Percentiles rank a stretch among this genome's conserved stretches.
phyloP scores from a whole-genome alignment of 495 filamentous ascomycete genomes.

The Glarea lozoyensis region DNA sequence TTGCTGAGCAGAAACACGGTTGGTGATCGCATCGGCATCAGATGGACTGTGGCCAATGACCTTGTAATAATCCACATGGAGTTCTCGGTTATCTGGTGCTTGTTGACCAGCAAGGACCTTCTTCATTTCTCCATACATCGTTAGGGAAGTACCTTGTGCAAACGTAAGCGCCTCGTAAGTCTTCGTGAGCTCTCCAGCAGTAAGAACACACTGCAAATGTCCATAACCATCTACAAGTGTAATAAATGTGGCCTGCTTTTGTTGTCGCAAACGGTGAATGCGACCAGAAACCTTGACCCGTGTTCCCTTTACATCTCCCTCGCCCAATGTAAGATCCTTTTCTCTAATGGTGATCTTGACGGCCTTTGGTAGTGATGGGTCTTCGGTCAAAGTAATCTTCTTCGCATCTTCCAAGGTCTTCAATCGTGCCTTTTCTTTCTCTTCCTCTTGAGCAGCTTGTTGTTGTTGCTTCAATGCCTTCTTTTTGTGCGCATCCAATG shows the following conservation, averaged over 20 bases:
- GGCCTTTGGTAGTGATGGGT: slow-evolving; percentile 68
- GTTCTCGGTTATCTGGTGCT: slow-evolving; percentile 80
- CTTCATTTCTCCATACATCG: slow-evolving; percentile 81
- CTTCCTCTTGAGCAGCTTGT: slow-evolving; percentile 57
- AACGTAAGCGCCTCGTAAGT: slow-evolving; percentile 88
- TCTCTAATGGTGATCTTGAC: slow-evolving; percentile 64
- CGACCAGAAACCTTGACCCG: slow-evolving; percentile 78
- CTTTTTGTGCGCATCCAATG: slow-evolving; percentile 65
- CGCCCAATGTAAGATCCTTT: slow-evolving; percentile 61
- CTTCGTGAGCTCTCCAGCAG: slow-evolving; percentile 74
- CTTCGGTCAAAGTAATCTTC: slow-evolving; percentile 73
- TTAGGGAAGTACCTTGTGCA: slow-evolving; percentile 81
- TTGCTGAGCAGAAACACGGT: slow-evolving; percentile 70
- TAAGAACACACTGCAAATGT: slow-evolving; percentile 79
- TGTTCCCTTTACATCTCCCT: slow-evolving; percentile 54
- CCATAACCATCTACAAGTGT: slow-evolving; percentile 85
- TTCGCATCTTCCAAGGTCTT: slow-evolving; percentile 73
- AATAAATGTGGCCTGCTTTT: slow-evolving; percentile 85
- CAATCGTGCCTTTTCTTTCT: slow-evolving; percentile 57
- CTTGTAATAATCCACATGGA: slow-evolving; percentile 90
- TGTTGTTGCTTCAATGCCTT: slow-evolving; percentile 65
- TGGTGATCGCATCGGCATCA: slow-evolving; percentile 90
- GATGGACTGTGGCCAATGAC: slow-evolving; percentile 78
- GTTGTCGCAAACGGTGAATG: slow-evolving; percentile 73
- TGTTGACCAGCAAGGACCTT: slow-evolving; percentile 69